Percentiles rank a stretch among this genome's conserved stretches.
phyloP scores from a whole-genome alignment of 202 grass and related monocot genomes.

The Hordeum pubiflorum region DNA sequence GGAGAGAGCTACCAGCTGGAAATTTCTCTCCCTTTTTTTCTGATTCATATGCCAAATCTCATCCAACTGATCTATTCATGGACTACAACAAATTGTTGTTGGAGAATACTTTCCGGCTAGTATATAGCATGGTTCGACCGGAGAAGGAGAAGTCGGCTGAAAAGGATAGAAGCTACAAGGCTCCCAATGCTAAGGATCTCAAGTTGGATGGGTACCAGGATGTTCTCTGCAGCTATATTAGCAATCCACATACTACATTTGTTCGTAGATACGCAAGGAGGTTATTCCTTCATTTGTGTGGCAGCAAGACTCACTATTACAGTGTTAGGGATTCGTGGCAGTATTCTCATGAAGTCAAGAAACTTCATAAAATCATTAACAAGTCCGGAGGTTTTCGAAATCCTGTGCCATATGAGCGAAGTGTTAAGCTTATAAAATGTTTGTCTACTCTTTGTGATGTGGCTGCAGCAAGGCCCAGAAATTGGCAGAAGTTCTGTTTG shows the following conservation, averaged over 20 bases:
- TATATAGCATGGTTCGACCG: constrained; percentile 94
- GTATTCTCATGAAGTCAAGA: constrained; percentile 82
- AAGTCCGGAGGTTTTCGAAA: constrained; percentile 88
- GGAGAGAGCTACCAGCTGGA: constrained; percentile 86
- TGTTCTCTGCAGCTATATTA: constrained; percentile 96
- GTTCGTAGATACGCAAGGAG: constrained; percentile 93
- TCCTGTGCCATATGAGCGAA: constrained; percentile 92
- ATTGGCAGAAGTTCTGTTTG: constrained; percentile 99
- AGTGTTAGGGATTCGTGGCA: constrained; percentile 90
- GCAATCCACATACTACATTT: constrained; percentile 92
- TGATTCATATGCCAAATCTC: constrained; percentile 97
- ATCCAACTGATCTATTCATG: constrained; percentile 79
- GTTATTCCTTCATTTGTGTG: constrained; percentile 96
- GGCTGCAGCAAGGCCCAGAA: constrained; percentile 78
- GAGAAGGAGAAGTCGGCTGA: constrained; percentile 89
- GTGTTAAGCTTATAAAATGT: constrained; percentile 95
- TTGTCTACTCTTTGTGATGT: constrained; percentile 76
- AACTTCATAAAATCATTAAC: constrained; percentile 71
- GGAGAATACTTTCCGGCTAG: constrained; percentile 91
- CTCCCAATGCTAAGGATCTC: constrained; percentile 64
- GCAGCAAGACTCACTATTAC: constrained; percentile 94
- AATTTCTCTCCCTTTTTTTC: constrained; percentile 96
- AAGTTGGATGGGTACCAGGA: constrained; percentile 98
- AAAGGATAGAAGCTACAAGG: constrained; percentile 70
- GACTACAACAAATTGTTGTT: constrained; percentile 89